A percentile compares a stretch with the other conserved stretches of the same genome.
phyloP scores from a whole-genome alignment of 805 yeast species.

The Ogataea methylovora region DNA sequence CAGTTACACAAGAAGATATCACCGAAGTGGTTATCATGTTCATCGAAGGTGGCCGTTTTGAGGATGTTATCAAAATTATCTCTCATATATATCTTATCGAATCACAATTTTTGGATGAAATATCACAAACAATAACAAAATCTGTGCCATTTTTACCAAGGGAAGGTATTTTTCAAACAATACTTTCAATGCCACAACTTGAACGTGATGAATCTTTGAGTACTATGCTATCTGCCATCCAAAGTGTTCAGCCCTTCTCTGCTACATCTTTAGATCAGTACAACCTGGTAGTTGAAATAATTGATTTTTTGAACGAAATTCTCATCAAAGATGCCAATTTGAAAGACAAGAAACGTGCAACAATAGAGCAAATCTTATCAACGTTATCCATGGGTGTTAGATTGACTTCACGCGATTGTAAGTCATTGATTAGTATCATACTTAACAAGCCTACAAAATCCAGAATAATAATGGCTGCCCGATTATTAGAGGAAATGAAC shows the following conservation, averaged over 20 bases:
- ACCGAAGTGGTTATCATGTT: constrained; percentile 16
- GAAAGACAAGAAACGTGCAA: too few species aligned
- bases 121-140: not conserved
- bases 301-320: constrained; percentile 4
- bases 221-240: too few species aligned
- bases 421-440: constrained; percentile 14
- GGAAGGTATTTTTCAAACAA: constrained; percentile 1
- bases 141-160: not conserved
- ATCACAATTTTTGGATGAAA: constrained; percentile 11
- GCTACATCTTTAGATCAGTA: not conserved
- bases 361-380: too few species aligned
- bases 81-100: not conserved
- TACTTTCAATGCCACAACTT: too few species aligned
- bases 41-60: constrained; percentile 8
- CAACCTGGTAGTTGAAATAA: not conserved
- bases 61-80: constrained; percentile 9
- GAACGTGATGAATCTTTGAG: too few species aligned
- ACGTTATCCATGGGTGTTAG: too few species aligned
- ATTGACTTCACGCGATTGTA: constrained; percentile 19
- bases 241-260: too few species aligned
- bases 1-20: constrained; percentile 18
- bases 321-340: constrained; percentile 2
- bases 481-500: constrained; percentile 24
- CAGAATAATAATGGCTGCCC: constrained; percentile 20
- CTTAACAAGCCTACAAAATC: constrained; percentile 13